Evolutionary conservation across 352 stramenopile species (phyloP), one percentile per base, ranked within the genome.

Genomic region (Pythium monospermum): DNA sequence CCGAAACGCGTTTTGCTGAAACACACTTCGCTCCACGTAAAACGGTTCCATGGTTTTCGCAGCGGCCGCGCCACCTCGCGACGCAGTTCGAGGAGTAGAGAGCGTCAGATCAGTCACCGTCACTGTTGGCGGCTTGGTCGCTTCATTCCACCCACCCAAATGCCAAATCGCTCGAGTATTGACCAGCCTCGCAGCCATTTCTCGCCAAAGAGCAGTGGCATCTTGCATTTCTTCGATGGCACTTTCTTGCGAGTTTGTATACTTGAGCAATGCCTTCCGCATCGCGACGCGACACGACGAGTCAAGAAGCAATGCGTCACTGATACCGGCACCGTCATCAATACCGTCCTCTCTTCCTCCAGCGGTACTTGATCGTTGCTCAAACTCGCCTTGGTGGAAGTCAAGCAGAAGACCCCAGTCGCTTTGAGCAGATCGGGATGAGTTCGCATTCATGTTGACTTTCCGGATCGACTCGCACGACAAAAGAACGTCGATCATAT

Each of bases 401-500:
- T 63, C 49, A 19, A 68, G 49, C 23, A 53, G 49, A 25, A 68
- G 42, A n/a, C 15, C 46, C 11, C 57, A n/a, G 3, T 83, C 64
- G n/a, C 28, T 53, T 40, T 61, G 66, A 26, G 39, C 23, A 1
- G 50, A 35, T 36, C 59, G 28, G 6, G 39, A 57, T 38, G 32
- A 35, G 2, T 38, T 49, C 22, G 26, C 54, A 22, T 57, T 76
- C 15, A 62, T 33, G 30, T 58, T 69, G 26, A 65, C 43, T 19
- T 76, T 78, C 25, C 73, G 70, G 19, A 92, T 16, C 13, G 49
- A 62, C 22, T 79, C 26, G 25, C 71, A 81, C 1, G 74, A 71
- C n/a, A 62, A 41, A 10, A 90, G 30, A 1, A 85, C 69, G 3
- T 92, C 76, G 4, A 72, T 56, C 4, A 86, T 50, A 37, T 84